A percentile compares a stretch with the other conserved stretches of the same genome.
These are phyloP conservation scores for Carex myosuroides DNA, from an alignment of 176 grass and related monocot species.

Conservation along the genomic window DNA sequence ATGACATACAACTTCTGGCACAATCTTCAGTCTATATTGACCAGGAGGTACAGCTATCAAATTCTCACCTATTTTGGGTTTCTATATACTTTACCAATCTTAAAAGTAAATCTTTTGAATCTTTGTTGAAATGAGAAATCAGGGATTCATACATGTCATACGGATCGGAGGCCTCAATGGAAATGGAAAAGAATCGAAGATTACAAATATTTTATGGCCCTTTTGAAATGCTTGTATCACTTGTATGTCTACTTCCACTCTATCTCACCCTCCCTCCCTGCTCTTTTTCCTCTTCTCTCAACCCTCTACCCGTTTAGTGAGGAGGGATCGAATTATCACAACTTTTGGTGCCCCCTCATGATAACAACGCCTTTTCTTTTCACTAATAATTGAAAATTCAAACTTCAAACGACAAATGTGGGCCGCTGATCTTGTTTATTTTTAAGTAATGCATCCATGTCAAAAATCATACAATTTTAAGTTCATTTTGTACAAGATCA, in stretches of 20 bases:
- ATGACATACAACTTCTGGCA: constrained; percentile 99
- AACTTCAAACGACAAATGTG: not conserved
- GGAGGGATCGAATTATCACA: not conserved
- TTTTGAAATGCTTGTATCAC: constrained; percentile 82
- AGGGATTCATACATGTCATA: constrained; percentile 72
- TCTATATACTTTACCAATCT: not conserved
- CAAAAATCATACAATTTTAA: not conserved
- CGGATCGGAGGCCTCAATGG: constrained; percentile 61
- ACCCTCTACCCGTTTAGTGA: not conserved
- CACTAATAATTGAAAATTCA: not conserved
- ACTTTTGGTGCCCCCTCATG: not conserved
- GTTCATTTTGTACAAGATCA: not conserved
- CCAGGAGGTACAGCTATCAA: constrained; percentile 45
- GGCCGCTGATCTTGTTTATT: not conserved
- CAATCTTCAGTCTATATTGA: constrained; percentile 63
- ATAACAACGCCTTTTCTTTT: not conserved
- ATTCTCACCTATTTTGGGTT: not conserved
- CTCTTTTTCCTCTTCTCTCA: not conserved
- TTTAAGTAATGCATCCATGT: not conserved
- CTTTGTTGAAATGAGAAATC: constrained; percentile 26
- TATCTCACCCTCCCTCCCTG: not conserved
- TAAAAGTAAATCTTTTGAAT: constrained; percentile 16
- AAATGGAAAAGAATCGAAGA: constrained; percentile 77
- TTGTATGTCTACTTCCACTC: constrained; percentile 40
- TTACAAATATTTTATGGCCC: constrained; percentile 61